Percentiles rank a stretch among this genome's conserved stretches.
These are phyloP conservation scores for Ustilago bromivora DNA, from an alignment of 1,284 basidiomycete genomes.

Conservation along the genomic window DNA sequence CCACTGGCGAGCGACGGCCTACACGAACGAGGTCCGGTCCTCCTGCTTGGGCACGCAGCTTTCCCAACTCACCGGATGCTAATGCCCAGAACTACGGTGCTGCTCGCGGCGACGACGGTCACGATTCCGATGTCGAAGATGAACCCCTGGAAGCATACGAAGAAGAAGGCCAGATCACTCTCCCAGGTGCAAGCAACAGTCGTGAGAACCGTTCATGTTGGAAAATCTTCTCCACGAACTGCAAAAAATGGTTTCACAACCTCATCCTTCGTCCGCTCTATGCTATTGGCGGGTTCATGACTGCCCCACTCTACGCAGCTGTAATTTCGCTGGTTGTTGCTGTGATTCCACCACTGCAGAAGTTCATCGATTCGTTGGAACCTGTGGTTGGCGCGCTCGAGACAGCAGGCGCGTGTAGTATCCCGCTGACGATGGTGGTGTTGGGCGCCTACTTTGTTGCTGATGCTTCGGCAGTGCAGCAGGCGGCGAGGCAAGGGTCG, in stretches of 20 bases:
- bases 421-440: conserved; percentile 89
- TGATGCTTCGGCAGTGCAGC: conserved; percentile 39
- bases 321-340: conserved; percentile 84
- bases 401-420: conserved; percentile 70
- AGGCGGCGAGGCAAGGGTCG: conserved; percentile 10
- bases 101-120: conserved; percentile 23
- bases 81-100: conserved; percentile 18
- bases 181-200: conserved; percentile 40
- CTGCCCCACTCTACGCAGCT: conserved; percentile 75
- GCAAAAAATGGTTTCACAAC: conserved; percentile 18
- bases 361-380: conserved; percentile 65
- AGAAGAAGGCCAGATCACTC: conserved; percentile 43
- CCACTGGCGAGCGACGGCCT: conserved; percentile 43
- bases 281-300: conserved; percentile 83
- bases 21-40: conserved; percentile 31
- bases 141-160: conserved; percentile 51
- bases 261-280: conserved; percentile 60
- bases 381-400: conserved; percentile 71
- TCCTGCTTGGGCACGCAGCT: conserved; percentile 54
- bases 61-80: conserved; percentile 60
- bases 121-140: conserved; percentile 50
- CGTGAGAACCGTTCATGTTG: conserved; percentile 47
- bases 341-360: conserved; percentile 77
- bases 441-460: conserved; percentile 86
- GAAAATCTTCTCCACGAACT: conserved; percentile 15